phyloP scores from a whole-genome alignment of 805 yeast genomes.

The Lipomyces sp. region DNA sequence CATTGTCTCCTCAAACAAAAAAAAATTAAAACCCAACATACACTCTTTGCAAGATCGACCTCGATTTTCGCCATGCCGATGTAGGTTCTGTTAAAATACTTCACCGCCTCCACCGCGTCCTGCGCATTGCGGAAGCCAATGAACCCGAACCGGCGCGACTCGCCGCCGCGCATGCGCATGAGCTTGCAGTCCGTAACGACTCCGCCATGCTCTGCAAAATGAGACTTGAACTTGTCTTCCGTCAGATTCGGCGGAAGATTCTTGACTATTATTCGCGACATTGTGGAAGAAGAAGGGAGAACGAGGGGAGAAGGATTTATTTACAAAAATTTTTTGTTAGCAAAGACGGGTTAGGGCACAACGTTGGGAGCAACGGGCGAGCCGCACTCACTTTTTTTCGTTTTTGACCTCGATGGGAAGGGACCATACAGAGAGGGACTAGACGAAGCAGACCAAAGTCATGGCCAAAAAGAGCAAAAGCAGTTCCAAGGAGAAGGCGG shows the following conservation, averaged over 20 bases:
- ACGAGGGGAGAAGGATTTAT: neutral
- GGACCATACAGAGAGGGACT: neutral
- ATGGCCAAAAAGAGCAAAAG: conserved; percentile 1
- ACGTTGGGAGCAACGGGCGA: neutral
- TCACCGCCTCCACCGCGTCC: conserved; percentile 77
- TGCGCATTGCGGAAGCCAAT: conserved; percentile 71
- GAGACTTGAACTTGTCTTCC: conserved; percentile 67
- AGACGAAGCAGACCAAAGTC: no score
- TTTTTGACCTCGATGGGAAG: neutral
- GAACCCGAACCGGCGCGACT: conserved; percentile 89
- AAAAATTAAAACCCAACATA: conserved; percentile 1
- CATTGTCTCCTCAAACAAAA: neutral
- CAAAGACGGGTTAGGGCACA: conserved; percentile 2
- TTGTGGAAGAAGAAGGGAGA: neutral
- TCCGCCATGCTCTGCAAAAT: conserved; percentile 53
- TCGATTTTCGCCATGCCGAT: conserved; percentile 77
- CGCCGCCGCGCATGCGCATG: conserved; percentile 75
- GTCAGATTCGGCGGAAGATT: conserved; percentile 76
- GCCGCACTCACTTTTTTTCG: neutral
- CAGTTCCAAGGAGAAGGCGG: no score
- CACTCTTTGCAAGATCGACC: conserved; percentile 76
- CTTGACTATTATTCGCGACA: conserved; percentile 85
- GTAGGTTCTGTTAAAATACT: conserved; percentile 70
- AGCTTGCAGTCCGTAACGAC: conserved; percentile 85
- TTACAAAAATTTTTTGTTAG: neutral